These are phyloP conservation scores for Funneliformis caledonium DNA, from an alignment of 371 early-diverging fungal genomes.

Conservation along the genomic window DNA sequence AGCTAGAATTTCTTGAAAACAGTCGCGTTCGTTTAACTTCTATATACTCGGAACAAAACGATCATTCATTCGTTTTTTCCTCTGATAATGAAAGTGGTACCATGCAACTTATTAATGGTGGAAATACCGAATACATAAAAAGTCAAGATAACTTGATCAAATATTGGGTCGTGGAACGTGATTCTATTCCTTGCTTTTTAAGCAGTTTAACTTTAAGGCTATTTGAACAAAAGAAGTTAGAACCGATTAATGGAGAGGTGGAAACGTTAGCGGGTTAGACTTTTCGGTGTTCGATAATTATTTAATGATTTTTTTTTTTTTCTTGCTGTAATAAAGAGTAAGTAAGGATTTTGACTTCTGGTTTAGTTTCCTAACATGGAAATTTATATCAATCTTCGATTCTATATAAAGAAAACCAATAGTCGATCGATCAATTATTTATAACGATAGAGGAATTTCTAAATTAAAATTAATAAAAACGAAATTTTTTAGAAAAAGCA, in stretches of 20 bases:
- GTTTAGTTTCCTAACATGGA: too few species aligned
- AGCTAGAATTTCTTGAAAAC: constrained; percentile 68
- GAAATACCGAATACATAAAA: constrained; percentile 60
- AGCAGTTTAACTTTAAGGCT: constrained; percentile 71
- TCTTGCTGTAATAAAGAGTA: too few species aligned
- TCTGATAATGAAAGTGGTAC: constrained; percentile 64
- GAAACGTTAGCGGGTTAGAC: neutral
- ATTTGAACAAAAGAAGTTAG: constrained; percentile 49
- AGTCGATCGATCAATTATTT: too few species aligned
- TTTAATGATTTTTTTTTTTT: too few species aligned
- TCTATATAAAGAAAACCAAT: too few species aligned
- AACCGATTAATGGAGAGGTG: constrained; percentile 6
- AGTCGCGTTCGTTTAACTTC: constrained; percentile 75
- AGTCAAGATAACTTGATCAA: constrained; percentile 59
- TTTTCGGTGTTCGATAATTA: neutral
- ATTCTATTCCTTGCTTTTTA: constrained; percentile 80
- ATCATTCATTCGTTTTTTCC: constrained; percentile 69
- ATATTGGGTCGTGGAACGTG: constrained; percentile 66
- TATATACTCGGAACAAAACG: constrained; percentile 56
- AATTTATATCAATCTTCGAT: too few species aligned
- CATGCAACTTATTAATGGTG: constrained; percentile 67
- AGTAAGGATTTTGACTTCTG: too few species aligned
- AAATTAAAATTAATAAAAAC: too few species aligned
- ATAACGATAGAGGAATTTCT: too few species aligned
- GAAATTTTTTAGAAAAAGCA: too few species aligned